Evolutionary conservation across 768 basidiomycete species (phyloP), one percentile per base, ranked within the genome.

Genomic region (Panellus pusillus): DNA sequence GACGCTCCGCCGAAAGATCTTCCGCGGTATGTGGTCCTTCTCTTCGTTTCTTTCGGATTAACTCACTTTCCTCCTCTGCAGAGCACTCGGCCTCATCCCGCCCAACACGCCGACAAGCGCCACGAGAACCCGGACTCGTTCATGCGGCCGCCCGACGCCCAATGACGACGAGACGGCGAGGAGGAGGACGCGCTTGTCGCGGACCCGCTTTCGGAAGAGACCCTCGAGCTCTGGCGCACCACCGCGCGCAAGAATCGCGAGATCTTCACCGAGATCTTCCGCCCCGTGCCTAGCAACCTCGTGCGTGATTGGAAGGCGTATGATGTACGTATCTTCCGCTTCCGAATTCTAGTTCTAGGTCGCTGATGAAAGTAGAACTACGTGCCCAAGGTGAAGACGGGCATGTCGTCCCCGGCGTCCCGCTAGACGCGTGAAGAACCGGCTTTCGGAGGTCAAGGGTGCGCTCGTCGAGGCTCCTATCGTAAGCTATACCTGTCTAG

Each of bases 71-170:
- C 7, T 13, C 13, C 31, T 32, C 32, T 36, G 18, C 68, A 91
- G 92, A 96, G 70, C 88, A 96, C 64, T 80, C 95, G 43, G 93
- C 93, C 28, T 82, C 98, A 40, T 86, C 95, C 29, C 74, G 75
- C 13, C 3, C 93, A 97, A 69, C 61, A 68, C 47, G 76, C 78
- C 58, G 63, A 66, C 32, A 68, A 70, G 18, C 62, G 56, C 24
- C 51, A 73, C 35, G 67, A 68, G 3, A 51, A 66, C 41, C 69
- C 79, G 3, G 76, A 72, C 24, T 72, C 83, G 36, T 88, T 86
- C 75, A 94, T 95, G 93, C 83, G 73, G 29, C 82, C 93, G 91
- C 87, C 93, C 94, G 1, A 60, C 70, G 51, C 82, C 83, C 1
- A 86, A 89, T 64, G 75, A 76, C 0, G 86, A 93, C 62, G 84